Evolutionary conservation across 129 eudicot genomes (phyloP), one percentile per base, ranked within the genome.

Genomic region (Centaurea solstitialis): DNA sequence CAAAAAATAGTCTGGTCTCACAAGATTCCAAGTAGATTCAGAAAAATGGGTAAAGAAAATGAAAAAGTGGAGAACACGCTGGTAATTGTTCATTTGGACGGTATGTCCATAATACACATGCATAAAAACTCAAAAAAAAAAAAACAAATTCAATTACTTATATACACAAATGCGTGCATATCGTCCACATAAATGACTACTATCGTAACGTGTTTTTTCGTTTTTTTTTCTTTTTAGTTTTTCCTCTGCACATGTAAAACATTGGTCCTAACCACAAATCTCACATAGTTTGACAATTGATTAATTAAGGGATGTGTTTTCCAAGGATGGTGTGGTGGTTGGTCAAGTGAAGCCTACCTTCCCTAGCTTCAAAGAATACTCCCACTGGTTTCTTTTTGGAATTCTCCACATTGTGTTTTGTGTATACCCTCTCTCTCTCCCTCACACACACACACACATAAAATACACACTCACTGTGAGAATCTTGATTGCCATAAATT

Each of bases 351-450:
- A 74, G 50, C 33, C 38, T 35, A 81, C 84, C 62, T 76, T 50
- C 74, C 76, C 81, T n/a, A n/a, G n/a, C n/a, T 50, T 74, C 78
- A 81, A 78, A 68, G 76, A 50, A 38, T 68, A 72, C 15, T 76
- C 67, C 85, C 85, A 84, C 85, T 86, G 73, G 76, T 50, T 50
- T 37, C 79, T 82, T 85, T 81, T 90, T 80, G 87, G 70, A 89
- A 89, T 83, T 83, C 91, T 77, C 79, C 74, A 89, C 87, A 80
- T 87, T 80, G 89, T 87, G 91, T 86, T 90, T 68, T 77, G 89
- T 90, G 91, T 87, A 79, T 66, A 76, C 64, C 72, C 71, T 22
- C 66, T 77, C 79, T 24, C 81, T 62, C 50, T 11, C 76, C 15
- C 79, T 4, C 81, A 13, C 23, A 47, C 15, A 47, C 37, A 50